Evolutionary conservation across 371 early-diverging fungal species (phyloP).

Genomic region (Vavraia culicis): DNA sequence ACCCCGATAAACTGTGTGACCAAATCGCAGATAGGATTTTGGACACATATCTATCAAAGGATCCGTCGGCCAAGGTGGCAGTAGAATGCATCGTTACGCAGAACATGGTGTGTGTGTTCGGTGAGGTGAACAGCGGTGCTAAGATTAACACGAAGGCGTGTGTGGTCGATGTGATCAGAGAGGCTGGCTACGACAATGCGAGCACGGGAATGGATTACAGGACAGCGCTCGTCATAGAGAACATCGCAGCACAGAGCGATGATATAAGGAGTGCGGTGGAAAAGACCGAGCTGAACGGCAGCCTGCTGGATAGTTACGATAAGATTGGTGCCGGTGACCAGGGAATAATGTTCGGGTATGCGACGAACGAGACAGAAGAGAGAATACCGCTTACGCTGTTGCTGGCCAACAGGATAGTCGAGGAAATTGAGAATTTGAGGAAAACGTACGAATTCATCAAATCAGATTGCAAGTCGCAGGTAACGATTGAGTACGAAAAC

Average conservation of each 20-base stretch:
- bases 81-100: slow-evolving; percentile 95
- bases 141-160: slow-evolving; percentile 81
- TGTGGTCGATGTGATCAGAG: slow-evolving; percentile 77
- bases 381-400: slow-evolving; percentile 84
- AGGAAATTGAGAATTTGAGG: slow-evolving; percentile 71
- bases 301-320: slow-evolving; percentile 18
- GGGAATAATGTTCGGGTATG: slow-evolving; percentile 80
- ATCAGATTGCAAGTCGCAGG: slow-evolving; percentile 96
- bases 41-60: slow-evolving; percentile 68
- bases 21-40: slow-evolving; percentile 89
- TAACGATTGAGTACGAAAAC: slow-evolving; percentile 90
- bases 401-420: slow-evolving; percentile 82
- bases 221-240: slow-evolving; percentile 87
- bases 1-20: slow-evolving; percentile 98
- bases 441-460: slow-evolving; percentile 74
- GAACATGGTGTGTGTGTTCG: slow-evolving; percentile 94
- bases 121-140: slow-evolving; percentile 94
- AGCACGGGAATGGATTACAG: slow-evolving; percentile 63
- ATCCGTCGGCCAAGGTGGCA: slow-evolving; percentile 86
- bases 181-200: slow-evolving; percentile 86
- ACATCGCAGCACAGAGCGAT: slow-evolving; percentile 91
- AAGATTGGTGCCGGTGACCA: slow-evolving; percentile 34
- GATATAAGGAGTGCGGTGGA: slow-evolving; percentile 92
- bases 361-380: slow-evolving; percentile 93
- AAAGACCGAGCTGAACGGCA: slow-evolving; percentile 70